Evolutionary conservation across 352 stramenopile species (phyloP), one percentile per base, ranked within the genome.

Genomic region (Pythium phragmitis): DNA sequence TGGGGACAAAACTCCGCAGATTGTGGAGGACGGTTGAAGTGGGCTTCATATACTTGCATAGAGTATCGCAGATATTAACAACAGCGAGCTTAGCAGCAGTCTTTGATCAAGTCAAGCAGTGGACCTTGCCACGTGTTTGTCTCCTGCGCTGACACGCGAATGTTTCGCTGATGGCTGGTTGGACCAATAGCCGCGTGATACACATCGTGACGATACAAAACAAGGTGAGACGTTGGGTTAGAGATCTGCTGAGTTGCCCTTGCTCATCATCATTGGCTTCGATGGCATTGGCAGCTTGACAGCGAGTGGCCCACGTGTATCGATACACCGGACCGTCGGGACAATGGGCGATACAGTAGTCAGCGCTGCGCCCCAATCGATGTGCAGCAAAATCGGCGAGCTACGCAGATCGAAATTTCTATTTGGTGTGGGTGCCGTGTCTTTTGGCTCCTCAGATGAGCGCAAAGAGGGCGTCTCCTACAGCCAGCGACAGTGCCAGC

Each of bases 401-500:
- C 11, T 45, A 45, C 17, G 3, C 5, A 6, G 16, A 46, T 21
- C 39, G 34, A 46, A 50, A 26, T 26, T 50, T 50, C 45, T 50
- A 50, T 47, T 50, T 50, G 45, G 9, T 3, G 45, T 46, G 13
- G 7, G 13, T 41, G 13, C 13, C 13, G 39, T 19, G 39, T 46
- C 39, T 46, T 46, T 7, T 7, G 17, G 12, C 39, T 34, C 33
- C 21, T 68, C 34, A 68, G 39, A 60, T 57, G 45, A 69, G 39
- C 14, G 48, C 36, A 39, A 69, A 65, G 37, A 91, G 43, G 67
- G 81, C 87, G 63, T 91, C 82, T 39, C 70, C 71, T 19, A 88
- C 39, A n/a, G 67, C 77, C 47, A 91, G 76, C 14, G 68, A 67
- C 41, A 74, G 57, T 13, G 75, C 75, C 12, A 91, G 68, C 30